Conservation (phyloP, 2,329 filamentous ascomycete species). For the Aureobasidium subglaciale region DNA sequence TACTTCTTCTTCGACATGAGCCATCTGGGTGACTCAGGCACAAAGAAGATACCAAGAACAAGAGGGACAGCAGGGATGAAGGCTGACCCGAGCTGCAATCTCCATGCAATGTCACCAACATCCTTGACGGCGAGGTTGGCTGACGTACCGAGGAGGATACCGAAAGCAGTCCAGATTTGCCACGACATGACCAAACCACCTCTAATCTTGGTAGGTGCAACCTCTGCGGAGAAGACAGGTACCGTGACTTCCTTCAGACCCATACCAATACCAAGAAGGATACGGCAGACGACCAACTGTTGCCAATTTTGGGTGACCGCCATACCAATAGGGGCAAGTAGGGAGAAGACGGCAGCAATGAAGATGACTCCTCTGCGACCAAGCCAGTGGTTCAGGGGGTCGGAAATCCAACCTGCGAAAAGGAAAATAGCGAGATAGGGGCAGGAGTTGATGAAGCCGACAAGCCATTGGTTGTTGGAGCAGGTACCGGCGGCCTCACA, state of each 20-base stretch:
- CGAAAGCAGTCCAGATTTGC: conserved; percentile 39
- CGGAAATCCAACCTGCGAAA: conserved; percentile 21
- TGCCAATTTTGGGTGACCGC: conserved; percentile 15
- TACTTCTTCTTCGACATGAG: conserved; percentile 36
- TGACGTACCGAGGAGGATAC: conserved; percentile 39
- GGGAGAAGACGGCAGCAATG: conserved; percentile 23
- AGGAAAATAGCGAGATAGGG: conserved; percentile 41
- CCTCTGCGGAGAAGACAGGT: conserved; percentile 17
- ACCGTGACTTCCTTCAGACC: conserved; percentile 17
- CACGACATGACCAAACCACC: conserved; percentile 26
- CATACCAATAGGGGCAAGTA: conserved; percentile 9
- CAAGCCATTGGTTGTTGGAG: conserved; percentile 44
- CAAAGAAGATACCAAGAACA: conserved; percentile 33
- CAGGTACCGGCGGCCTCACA: conserved; percentile 19
- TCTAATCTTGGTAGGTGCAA: conserved; percentile 18
- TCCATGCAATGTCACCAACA: conserved; percentile 35
- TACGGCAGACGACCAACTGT: conserved; percentile 15
- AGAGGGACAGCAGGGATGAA: conserved; percentile 43
- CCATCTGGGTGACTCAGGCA: conserved; percentile 25
- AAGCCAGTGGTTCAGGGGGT: conserved; percentile 25
- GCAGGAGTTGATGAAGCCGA: conserved; percentile 60
- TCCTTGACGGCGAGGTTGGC: conserved; percentile 37
- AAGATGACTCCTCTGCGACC: conserved; percentile 33
- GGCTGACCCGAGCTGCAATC: conserved; percentile 40
- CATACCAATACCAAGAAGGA: conserved; percentile 19